Base-by-base conservation (phyloP, 805 yeast genomes). In the Cyberlindnera galapagoensis region DNA sequence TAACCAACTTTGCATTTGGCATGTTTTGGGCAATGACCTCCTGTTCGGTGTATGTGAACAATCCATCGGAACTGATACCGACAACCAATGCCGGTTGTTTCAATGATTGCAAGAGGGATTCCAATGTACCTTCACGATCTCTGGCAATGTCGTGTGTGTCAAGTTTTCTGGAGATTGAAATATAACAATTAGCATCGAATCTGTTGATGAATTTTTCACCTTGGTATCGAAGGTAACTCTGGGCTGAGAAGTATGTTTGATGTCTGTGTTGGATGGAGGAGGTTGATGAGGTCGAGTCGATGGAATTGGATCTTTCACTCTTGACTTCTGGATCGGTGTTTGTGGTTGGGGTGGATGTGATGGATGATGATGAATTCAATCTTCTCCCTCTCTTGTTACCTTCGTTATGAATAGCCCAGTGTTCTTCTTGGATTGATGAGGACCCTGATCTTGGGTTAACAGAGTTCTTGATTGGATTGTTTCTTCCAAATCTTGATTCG, bases 151-250 rank as follows among this genome's bases (percentile, higher is more conserved):
- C 98, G 54, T 92, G 97, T 0, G 98, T 87, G 49, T 92, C 98
- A 21, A 92, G 62, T 57, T 92, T 92, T 50, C 97, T 70, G 1
- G 97, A 83, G 36, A 92, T 85, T 17, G 97, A 76, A 33, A 92
- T 87, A 59, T 92, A 92, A 60, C 97, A 92, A 54, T 92, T 92
- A 17, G 98, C 96, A 57, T 92, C 98, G 49, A 90, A 92, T 47
- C 98, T 66, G 26, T 74, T 67, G 28, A 88, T 77, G 54, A 92
- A 92, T 56, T 92, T 92, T 34, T 79, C 75, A 10, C 95, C 97
- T 57, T 92, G 98, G 57, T 92, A 92, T 38, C 98, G 71, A 43
- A 92, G 64, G 56, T 92, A 92, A 38, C 90, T 82, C 59, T 92
- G 98, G 3, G 98, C 98, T 0, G 97, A 83, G 60, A 92, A 92